Conservation (phyloP, 2,329 filamentous ascomycete species). For the Pseudocercospora ulei region DNA sequence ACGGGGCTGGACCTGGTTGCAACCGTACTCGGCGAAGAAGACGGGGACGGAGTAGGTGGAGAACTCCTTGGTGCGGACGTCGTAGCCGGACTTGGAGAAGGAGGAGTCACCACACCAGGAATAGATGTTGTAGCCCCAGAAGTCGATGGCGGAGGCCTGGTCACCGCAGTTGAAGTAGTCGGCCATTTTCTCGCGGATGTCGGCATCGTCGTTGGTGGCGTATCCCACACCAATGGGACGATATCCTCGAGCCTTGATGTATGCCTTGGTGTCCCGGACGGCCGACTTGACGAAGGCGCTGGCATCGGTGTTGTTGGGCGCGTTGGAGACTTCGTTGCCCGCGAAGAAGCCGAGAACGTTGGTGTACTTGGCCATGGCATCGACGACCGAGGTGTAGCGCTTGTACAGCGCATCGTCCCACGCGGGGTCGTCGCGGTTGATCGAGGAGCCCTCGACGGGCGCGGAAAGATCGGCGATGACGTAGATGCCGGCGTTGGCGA, state of each 20-base stretch:
- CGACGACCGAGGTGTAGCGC: conserved; percentile 76
- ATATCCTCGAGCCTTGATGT: conserved; percentile 73
- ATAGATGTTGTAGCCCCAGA: conserved; percentile 99
- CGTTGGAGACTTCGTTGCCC: conserved; percentile 93
- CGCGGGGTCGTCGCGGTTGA: conserved; percentile 66
- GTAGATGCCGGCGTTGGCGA: conserved; percentile 83
- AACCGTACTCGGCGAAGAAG: conserved; percentile 98
- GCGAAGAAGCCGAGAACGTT: conserved; percentile 97
- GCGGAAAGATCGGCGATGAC: conserved; percentile 84
- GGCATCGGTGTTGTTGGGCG: conserved; percentile 74
- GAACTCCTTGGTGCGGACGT: conserved; percentile 77
- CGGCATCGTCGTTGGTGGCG: conserved; percentile 83
- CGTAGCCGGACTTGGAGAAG: conserved; percentile 68
- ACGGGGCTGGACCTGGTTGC: conserved; percentile 65
- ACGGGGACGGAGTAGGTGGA: conserved; percentile 79
- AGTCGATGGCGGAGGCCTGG: conserved; percentile 64
- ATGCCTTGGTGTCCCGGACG: conserved; percentile 87
- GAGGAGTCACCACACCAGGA: conserved; percentile 89
- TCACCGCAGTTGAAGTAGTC: conserved; percentile 91
- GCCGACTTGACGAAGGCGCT: conserved; percentile 96
- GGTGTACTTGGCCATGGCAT: conserved; percentile 68
- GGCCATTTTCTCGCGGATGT: conserved; percentile 71
- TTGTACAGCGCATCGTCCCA: conserved; percentile 72
- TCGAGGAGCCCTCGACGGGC: conserved; percentile 57
- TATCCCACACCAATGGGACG: conserved; percentile 83